Evolutionary conservation across 2,329 filamentous ascomycete genomes (phyloP).

Genomic region (Teratosphaeria nubilosa): DNA sequence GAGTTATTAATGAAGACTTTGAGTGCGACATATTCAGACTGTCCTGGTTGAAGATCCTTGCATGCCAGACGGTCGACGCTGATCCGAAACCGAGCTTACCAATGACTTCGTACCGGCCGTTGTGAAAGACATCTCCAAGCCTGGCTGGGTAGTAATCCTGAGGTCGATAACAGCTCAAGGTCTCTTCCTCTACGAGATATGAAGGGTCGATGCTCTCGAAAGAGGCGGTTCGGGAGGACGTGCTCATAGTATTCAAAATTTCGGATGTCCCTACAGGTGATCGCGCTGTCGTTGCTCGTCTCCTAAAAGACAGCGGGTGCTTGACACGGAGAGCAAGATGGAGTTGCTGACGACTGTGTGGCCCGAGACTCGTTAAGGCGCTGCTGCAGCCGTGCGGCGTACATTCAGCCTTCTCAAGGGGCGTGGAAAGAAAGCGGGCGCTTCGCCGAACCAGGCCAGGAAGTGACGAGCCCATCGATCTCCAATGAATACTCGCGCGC

Average conservation of each 20-base stretch:
- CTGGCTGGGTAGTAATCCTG: slow-evolving; percentile 29
- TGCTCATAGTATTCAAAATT: background rate
- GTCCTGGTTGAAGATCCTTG: background rate
- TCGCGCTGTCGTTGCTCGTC: no score
- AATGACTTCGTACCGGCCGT: slow-evolving; percentile 29
- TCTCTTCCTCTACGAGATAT: background rate
- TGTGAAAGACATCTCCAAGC: slow-evolving; percentile 26
- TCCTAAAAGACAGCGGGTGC: no score
- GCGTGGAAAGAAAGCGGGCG: no score
- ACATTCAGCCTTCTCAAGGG: no score
- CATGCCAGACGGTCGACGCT: slow-evolving; percentile 32
- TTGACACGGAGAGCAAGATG: background rate
- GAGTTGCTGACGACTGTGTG: background rate
- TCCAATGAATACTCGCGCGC: no score
- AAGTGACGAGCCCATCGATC: no score
- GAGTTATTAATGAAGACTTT: background rate
- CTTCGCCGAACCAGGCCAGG: no score
- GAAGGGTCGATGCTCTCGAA: background rate
- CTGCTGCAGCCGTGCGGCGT: no score
- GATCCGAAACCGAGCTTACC: slow-evolving; percentile 36
- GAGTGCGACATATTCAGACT: background rate
- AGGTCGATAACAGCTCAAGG: background rate
- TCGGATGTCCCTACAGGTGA: background rate
- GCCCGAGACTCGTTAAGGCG: background rate
- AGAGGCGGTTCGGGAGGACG: background rate